Base-by-base conservation (phyloP, 1,284 basidiomycete genomes). In the Cryptococcus sp. region DNA sequence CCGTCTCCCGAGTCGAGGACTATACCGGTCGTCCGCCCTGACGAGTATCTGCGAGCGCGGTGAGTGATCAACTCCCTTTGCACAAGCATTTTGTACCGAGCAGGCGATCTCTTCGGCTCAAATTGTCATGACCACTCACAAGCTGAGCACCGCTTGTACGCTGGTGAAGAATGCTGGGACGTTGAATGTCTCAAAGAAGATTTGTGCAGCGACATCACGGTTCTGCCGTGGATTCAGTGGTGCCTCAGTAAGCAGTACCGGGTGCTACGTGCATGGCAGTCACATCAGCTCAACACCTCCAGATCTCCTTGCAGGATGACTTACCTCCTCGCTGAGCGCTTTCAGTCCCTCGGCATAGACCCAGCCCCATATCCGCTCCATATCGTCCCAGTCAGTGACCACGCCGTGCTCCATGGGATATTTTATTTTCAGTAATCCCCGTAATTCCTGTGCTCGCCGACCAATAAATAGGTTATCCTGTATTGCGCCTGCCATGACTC, bases 141-240 rank as follows among this genome's bases (percentile, higher is more conserved):
- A 80, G 65, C 93, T 93, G 55, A 99, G 81, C 20, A 99, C 95
- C 25, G 96, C 96, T 80, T 99, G 96, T 4, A 99, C 91, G 49
- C 91, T 94, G 17, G 91, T 95, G 80, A 93, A 99, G 60, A 99
- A 81, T 8, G 96, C 96, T 20, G 96, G 96, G 19, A 99, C 96
- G 77, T 99, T 99, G 85, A 97, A 97, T 3, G 94, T 97, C 74
- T 98, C 94, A 78, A 97, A 98, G 80, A 98, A 96, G 80, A 97
- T 95, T 78, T 97, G 93, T 8, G 94, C 94, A 19, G 94, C 93
- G 49, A 92, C 84, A 75, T 97, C 94, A 63, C 94, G 86, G 79
- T 98, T 97, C 72, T 87, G 88, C 66, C 93, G 86, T 59, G 94
- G 94, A 78, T 98, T 98, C 55, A 97, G 81, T 3, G 94, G 94